phyloP scores from a whole-genome alignment of 75 land plant species.

The Larix kaempferi region DNA sequence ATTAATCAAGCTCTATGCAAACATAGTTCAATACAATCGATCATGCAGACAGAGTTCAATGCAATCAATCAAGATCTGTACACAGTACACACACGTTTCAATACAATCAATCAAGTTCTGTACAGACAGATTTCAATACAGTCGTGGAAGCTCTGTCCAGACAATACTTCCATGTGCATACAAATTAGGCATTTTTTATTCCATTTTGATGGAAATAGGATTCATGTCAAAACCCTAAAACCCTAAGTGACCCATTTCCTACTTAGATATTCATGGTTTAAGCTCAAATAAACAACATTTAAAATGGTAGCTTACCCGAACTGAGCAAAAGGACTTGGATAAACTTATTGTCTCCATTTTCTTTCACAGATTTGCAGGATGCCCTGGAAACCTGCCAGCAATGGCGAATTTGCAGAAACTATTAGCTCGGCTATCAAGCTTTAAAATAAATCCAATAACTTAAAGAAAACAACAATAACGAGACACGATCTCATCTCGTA shows the following conservation, averaged over 20 bases:
- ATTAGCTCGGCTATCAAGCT: not conserved
- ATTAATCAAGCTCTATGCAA: not conserved
- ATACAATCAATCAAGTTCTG: not conserved
- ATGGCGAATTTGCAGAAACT: not conserved
- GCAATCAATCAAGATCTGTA: not conserved
- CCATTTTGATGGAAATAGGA: not conserved
- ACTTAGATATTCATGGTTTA: not conserved
- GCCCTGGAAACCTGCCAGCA: slow-evolving; percentile 5
- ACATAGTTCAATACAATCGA: not conserved
- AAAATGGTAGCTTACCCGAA: not conserved
- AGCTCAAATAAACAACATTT: not conserved
- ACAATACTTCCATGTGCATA: not conserved
- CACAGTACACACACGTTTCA: not conserved
- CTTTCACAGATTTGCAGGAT: slow-evolving; percentile 5
- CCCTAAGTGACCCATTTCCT: not conserved
- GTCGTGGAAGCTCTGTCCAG: not conserved
- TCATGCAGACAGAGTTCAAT: not conserved
- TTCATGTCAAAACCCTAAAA: not conserved
- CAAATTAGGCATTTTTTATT: not conserved
- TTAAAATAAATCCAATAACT: not conserved
- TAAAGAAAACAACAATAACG: no score
- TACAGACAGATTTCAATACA: not conserved
- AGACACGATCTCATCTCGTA: not conserved
- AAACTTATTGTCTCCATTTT: slow-evolving; percentile 5
- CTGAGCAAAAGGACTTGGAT: not conserved